Conservation (phyloP, 306 rosid genomes). For the Gastrolobium bilobum region DNA sequence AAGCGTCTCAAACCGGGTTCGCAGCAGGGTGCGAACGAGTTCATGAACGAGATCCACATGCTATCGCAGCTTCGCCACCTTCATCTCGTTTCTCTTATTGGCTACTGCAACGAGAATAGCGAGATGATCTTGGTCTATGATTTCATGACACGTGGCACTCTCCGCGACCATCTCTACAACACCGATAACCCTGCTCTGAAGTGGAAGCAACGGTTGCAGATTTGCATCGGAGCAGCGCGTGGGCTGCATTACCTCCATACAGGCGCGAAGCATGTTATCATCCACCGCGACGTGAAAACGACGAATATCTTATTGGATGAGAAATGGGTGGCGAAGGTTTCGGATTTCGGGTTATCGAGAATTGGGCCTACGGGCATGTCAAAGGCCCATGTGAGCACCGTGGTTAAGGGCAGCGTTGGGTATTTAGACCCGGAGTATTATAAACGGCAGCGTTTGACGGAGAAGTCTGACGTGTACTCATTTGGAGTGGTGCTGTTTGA, state of each 20-base stretch:
- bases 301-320: conserved; percentile 65
- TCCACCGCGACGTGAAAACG: conserved; percentile 76
- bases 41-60: conserved; percentile 64
- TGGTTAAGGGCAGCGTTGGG: conserved; percentile 56
- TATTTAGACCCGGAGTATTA: conserved; percentile 64
- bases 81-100: conserved; percentile 59
- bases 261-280: conserved; percentile 54
- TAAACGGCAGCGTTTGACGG: conserved; percentile 54
- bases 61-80: conserved; percentile 56
- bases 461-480: conserved; percentile 75
- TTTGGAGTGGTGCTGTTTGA: conserved; percentile 72
- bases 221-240: conserved; percentile 61
- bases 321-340: conserved; percentile 61
- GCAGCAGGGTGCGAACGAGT: conserved; percentile 55
- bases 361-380: conserved; percentile 51
- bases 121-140: conserved; percentile 67
- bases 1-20: conserved; percentile 64
- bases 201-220: conserved; percentile 62
- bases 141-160: conserved; percentile 65
- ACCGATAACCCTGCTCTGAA: conserved; percentile 41
- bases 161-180: conserved; percentile 61
- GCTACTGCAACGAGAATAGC: conserved; percentile 52
- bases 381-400: conserved; percentile 52
- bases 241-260: conserved; percentile 68
- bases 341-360: conserved; percentile 67